phyloP scores from a whole-genome alignment of 2,329 filamentous ascomycete genomes.

The Sphaerulina vaccinii region DNA sequence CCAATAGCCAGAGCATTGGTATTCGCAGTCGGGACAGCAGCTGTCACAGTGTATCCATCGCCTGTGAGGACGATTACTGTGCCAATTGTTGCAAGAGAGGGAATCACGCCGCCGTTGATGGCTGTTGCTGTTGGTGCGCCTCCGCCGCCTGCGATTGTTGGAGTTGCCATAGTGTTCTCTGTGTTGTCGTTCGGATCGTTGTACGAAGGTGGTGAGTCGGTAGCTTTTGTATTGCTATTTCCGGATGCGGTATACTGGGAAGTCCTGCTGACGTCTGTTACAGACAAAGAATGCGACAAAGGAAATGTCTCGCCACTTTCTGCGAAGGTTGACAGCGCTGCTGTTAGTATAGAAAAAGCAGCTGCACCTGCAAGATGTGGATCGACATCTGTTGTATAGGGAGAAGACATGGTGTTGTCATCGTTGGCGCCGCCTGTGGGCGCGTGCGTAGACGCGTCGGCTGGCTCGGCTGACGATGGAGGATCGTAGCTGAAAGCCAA shows the following conservation, averaged over 20 bases:
- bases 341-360: slow-evolving; percentile 15
- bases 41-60: slow-evolving; percentile 9
- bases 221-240: slow-evolving; percentile 4
- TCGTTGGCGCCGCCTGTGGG: slow-evolving; percentile 3
- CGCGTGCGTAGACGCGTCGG: slow-evolving; percentile 9
- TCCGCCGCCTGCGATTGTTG: slow-evolving; percentile 1
- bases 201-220: not conserved
- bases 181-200: not conserved
- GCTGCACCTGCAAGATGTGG: not conserved
- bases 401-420: not conserved
- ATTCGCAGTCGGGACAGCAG: slow-evolving; percentile 6
- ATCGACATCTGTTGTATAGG: slow-evolving; percentile 8
- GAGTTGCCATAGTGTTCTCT: not conserved
- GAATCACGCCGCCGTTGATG: slow-evolving; percentile 8
- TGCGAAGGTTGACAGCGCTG: slow-evolving; percentile 14
- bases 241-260: not conserved
- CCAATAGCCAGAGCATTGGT: slow-evolving; percentile 9
- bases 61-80: slow-evolving; percentile 7
- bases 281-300: slow-evolving; percentile 12
- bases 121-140: slow-evolving; percentile 5
- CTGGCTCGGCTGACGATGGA: slow-evolving; percentile 8
- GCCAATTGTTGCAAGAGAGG: slow-evolving; percentile 7
- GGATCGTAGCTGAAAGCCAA: slow-evolving; percentile 5
- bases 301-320: not conserved
- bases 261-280: slow-evolving; percentile 5